phyloP scores from a whole-genome alignment of 148 eudicot genomes.

The Rhododendron molle region DNA sequence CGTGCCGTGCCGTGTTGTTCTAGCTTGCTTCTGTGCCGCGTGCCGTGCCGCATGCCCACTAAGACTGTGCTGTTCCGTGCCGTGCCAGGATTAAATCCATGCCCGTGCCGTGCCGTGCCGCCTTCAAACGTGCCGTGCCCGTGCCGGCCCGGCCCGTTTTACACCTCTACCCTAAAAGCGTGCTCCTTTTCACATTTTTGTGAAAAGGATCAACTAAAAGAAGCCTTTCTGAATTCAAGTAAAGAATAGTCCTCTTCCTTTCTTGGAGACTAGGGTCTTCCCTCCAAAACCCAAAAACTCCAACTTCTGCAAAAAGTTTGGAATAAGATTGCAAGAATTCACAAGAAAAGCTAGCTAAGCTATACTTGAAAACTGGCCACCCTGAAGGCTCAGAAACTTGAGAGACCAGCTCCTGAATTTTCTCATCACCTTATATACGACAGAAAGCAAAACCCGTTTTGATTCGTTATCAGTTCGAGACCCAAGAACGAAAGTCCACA shows the following conservation, averaged over 20 bases:
- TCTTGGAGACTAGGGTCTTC: not conserved
- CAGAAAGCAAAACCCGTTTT: not conserved
- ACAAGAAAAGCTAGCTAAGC: slow-evolving; percentile 16
- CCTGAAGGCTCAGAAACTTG: not conserved
- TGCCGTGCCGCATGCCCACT: too few species aligned
- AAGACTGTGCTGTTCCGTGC: too few species aligned
- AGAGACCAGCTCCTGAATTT: not conserved
- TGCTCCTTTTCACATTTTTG: too few species aligned
- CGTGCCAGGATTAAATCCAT: too few species aligned
- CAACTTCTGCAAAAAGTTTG: slow-evolving; percentile 4
- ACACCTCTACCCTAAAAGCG: too few species aligned
- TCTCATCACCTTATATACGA: not conserved
- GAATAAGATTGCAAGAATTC: slow-evolving; percentile 11
- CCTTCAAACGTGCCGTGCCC: too few species aligned
- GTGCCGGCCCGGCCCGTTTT: too few species aligned
- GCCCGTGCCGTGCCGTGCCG: too few species aligned
- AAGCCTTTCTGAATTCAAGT: not conserved
- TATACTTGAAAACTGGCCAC: not conserved
- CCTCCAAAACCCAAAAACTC: slow-evolving; percentile 5
- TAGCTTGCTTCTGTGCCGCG: too few species aligned
- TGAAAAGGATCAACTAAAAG: not conserved
- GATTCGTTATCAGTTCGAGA: not conserved
- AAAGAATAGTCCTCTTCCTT: slow-evolving; percentile 11
- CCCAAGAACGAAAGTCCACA: not conserved
- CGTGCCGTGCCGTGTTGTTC: too few species aligned